Evolutionary conservation across 106 monocot genomes (phyloP).

Genomic region (Apostasia ramifera): DNA sequence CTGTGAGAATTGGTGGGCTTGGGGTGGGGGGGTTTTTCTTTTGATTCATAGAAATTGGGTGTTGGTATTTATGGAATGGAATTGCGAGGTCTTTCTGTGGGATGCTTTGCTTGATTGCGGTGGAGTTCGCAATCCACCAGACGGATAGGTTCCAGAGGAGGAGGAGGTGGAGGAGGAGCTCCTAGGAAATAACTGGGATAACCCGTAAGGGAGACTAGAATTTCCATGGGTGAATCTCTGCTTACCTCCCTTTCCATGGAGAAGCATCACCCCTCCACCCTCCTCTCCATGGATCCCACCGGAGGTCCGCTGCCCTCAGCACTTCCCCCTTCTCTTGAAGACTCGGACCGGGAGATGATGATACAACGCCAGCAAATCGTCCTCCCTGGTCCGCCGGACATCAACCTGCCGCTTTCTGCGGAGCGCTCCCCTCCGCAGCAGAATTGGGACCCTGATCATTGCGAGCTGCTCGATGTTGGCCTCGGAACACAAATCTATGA

Average conservation of each 20-base stretch:
- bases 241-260: conserved; percentile 46
- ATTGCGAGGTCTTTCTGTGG: conserved; percentile 38
- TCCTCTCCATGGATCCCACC: conserved; percentile 30
- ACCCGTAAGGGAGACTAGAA: neutral
- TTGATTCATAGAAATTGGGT: neutral
- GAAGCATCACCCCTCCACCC: conserved; percentile 39
- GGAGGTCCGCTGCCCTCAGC: conserved; percentile 3
- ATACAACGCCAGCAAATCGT: conserved; percentile 15
- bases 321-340: conserved; percentile 17
- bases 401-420: conserved; percentile 40
- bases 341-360: conserved; percentile 25
- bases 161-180: conserved; percentile 18
- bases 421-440: conserved; percentile 24
- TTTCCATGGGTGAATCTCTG: conserved; percentile 37
- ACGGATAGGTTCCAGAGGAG: conserved; percentile 18
- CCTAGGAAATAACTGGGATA: neutral
- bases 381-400: conserved; percentile 39
- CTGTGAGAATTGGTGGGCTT: neutral
- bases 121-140: conserved; percentile 33
- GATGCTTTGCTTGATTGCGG: conserved; percentile 47
- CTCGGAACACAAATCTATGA: conserved; percentile 39
- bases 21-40: neutral
- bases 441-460: conserved; percentile 28
- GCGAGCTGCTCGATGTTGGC: conserved; percentile 33
- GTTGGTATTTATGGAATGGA: conserved; percentile 38